Conservation (phyloP, 371 early-diverging fungal species). For the Circinella umbellata region DNA sequence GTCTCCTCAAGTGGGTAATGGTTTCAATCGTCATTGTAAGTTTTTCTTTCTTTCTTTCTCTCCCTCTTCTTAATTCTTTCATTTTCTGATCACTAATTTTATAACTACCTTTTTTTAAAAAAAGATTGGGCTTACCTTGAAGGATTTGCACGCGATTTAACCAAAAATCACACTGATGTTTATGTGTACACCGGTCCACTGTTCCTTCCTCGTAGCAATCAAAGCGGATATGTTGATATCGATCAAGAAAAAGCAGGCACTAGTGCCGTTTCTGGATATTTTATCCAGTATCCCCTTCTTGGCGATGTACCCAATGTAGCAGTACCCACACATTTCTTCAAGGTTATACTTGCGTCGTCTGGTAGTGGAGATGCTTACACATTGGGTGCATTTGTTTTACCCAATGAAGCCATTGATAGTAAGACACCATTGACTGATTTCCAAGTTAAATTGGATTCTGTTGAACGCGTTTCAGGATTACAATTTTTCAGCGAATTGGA, state of each 20-base stretch:
- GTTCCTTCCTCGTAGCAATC: conserved; percentile 60
- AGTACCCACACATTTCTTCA: conserved; percentile 94
- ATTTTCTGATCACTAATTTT: too few species aligned
- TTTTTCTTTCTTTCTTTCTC: not conserved
- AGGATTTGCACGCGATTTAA: conserved; percentile 70
- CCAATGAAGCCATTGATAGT: conserved; percentile 73
- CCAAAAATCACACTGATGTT: conserved; percentile 65
- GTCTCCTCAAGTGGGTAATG: conserved; percentile 79
- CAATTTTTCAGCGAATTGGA: conserved; percentile 71
- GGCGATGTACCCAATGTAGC: conserved; percentile 79
- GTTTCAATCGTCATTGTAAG: conserved; percentile 79
- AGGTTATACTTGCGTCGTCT: conserved; percentile 65
- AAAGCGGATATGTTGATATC: not conserved
- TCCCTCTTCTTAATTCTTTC: too few species aligned
- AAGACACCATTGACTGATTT: conserved; percentile 65
- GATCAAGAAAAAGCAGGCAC: not conserved
- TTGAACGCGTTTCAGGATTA: conserved; percentile 79
- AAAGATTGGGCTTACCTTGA: conserved; percentile 81
- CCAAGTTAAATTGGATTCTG: conserved; percentile 66
- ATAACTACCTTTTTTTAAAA: too few species aligned
- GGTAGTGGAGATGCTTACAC: conserved; percentile 23
- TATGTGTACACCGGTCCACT: conserved; percentile 81
- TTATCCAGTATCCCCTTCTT: conserved; percentile 69
- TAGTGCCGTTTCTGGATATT: conserved; percentile 16
- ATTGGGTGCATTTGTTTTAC: conserved; percentile 81